Percentiles rank a stretch among this genome's conserved stretches.
Evolutionary conservation across 495 filamentous ascomycete genomes (phyloP).

Genomic region (Staphylotrichum tortipilum): DNA sequence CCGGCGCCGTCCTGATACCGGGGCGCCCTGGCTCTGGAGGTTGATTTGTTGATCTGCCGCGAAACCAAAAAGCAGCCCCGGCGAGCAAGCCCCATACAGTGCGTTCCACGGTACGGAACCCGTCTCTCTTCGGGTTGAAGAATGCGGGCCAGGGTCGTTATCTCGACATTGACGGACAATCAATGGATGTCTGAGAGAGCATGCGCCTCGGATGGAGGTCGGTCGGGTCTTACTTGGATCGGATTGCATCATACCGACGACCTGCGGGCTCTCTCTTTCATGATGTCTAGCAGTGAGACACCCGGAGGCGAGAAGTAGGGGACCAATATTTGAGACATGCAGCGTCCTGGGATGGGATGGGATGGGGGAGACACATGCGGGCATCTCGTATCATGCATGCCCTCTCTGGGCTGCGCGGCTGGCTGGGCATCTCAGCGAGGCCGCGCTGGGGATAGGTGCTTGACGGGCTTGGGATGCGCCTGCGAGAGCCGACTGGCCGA

Average conservation of each 20-base stretch:
- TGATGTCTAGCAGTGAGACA: too few species aligned
- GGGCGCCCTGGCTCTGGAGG: neutral
- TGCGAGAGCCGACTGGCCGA: conserved; percentile 3
- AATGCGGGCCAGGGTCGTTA: too few species aligned
- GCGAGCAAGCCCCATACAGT: conserved; percentile 9
- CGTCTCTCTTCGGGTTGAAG: neutral
- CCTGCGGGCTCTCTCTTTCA: neutral
- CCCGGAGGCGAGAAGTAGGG: too few species aligned
- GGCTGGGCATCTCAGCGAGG: too few species aligned
- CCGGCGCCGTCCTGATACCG: neutral
- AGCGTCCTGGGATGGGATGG: too few species aligned
- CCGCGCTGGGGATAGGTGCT: neutral
- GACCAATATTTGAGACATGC: neutral
- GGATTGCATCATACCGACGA: neutral
- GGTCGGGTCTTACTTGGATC: neutral
- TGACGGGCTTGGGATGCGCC: neutral
- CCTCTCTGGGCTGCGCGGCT: too few species aligned
- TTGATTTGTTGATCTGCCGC: conserved; percentile 17
- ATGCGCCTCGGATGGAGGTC: too few species aligned
- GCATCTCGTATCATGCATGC: neutral
- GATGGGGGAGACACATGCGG: neutral
- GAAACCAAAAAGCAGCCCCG: conserved; percentile 11
- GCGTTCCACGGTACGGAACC: conserved; percentile 1
- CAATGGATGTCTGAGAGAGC: too few species aligned
- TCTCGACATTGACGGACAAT: too few species aligned